These are phyloP conservation scores for Tilletia setariae DNA, from an alignment of 1,284 basidiomycete species.

Conservation along the genomic window DNA sequence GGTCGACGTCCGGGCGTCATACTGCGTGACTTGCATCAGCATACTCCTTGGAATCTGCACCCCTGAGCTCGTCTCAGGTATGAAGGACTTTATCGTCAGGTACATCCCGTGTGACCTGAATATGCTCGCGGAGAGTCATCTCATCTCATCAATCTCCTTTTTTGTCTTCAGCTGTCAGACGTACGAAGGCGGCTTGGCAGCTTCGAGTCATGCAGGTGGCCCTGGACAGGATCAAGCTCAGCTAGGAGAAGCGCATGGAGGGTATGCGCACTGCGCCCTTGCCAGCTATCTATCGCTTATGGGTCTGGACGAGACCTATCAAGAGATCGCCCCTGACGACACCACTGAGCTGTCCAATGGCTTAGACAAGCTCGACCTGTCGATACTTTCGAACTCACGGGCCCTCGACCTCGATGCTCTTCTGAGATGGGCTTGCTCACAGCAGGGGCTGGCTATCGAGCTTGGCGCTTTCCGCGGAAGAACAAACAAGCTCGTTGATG, in stretches of 20 bases:
- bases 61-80: slow-evolving; percentile 69
- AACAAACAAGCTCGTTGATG: slow-evolving; percentile 96
- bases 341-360: background rate
- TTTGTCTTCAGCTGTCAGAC: slow-evolving; percentile 75
- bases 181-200: slow-evolving; percentile 93
- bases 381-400: no score
- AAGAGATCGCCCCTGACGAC: background rate
- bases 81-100: slow-evolving; percentile 55
- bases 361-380: no score
- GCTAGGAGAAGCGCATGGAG: slow-evolving; percentile 92
- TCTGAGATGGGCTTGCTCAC: slow-evolving; percentile 76
- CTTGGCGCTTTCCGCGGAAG: slow-evolving; percentile 88
- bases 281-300: slow-evolving; percentile 77
- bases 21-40: slow-evolving; percentile 71
- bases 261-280: slow-evolving; percentile 89
- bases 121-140: background rate
- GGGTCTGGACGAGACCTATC: slow-evolving; percentile 55
- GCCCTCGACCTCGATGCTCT: slow-evolving; percentile 65
- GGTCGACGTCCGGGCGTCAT: slow-evolving; percentile 82
- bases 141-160: background rate
- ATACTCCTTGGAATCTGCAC: slow-evolving; percentile 76
- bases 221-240: slow-evolving; percentile 59
- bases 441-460: slow-evolving; percentile 81
- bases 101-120: background rate
- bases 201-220: slow-evolving; percentile 67